Conservation (phyloP, 495 filamentous ascomycete genomes). For the Neurospora hispaniola region DNA sequence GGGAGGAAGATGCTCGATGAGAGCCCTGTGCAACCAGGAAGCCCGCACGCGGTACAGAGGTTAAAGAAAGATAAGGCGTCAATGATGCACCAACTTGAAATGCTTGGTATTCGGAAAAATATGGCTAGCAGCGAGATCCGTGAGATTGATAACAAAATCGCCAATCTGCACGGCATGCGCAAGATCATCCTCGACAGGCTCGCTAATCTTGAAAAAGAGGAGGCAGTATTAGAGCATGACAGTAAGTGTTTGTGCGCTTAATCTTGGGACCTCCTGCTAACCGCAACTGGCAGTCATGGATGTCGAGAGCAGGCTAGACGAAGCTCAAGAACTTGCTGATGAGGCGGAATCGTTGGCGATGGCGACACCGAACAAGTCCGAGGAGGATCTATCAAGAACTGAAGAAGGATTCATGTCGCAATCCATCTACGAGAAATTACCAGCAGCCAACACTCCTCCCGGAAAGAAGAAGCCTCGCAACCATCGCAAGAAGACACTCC, state of each 20-base stretch:
- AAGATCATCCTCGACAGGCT: constrained; percentile 85
- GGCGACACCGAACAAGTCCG: constrained; percentile 43
- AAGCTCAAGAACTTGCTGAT: constrained; percentile 64
- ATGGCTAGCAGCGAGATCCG: constrained; percentile 95
- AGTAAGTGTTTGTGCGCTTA: constrained; percentile 36
- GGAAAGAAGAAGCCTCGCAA: constrained; percentile 54
- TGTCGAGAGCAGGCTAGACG: constrained; percentile 76
- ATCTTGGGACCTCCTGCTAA: constrained; percentile 9
- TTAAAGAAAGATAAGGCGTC: constrained; percentile 67
- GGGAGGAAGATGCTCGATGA: constrained; percentile 65
- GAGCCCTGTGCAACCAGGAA: constrained; percentile 30
- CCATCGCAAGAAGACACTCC: constrained; percentile 69
- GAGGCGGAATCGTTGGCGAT: constrained; percentile 50
- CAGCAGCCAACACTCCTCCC: constrained; percentile 44
- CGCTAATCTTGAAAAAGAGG: constrained; percentile 84
- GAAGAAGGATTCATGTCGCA: constrained; percentile 86
- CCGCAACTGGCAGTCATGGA: constrained; percentile 51
- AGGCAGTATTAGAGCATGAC: constrained; percentile 80
- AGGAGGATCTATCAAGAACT: constrained; percentile 44
- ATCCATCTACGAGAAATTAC: constrained; percentile 90
- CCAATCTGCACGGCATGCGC: constrained; percentile 88
- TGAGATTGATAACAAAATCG: constrained; percentile 94
- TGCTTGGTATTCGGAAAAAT: constrained; percentile 88
- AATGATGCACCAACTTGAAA: constrained; percentile 74
- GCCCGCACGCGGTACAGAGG: constrained; percentile 53